Percentiles rank a stretch among this genome's conserved stretches.
These are phyloP conservation scores for Nakazawaea siamensis DNA, from an alignment of 805 yeast genomes.

Conservation along the genomic window DNA sequence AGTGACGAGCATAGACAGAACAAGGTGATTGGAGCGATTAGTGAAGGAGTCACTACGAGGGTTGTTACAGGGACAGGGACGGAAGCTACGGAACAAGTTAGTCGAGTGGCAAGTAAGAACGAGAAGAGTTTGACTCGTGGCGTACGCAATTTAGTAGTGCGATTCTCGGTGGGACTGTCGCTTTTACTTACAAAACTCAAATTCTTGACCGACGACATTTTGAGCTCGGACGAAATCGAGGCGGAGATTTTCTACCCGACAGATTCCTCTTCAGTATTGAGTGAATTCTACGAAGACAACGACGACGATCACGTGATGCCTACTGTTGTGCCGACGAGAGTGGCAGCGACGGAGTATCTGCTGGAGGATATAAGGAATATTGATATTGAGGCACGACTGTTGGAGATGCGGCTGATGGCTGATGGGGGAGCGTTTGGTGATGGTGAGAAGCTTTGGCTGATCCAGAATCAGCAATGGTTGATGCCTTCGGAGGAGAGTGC, in stretches of 20 bases:
- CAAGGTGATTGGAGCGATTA: too few species aligned
- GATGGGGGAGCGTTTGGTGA: slow-evolving; percentile 31
- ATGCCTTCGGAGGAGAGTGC: slow-evolving; percentile 24
- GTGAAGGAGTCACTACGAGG: too few species aligned
- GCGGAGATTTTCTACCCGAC: slow-evolving; percentile 40
- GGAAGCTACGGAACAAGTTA: too few species aligned
- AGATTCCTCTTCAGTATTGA: slow-evolving; percentile 22
- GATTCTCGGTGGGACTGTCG: slow-evolving; percentile 30
- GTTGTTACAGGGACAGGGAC: too few species aligned
- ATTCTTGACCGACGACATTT: slow-evolving; percentile 38
- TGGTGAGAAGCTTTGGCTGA: slow-evolving; percentile 63
- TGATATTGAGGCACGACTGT: slow-evolving; percentile 23
- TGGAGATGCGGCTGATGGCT: slow-evolving; percentile 18
- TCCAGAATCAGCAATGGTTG: slow-evolving; percentile 64
- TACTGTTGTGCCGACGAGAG: slow-evolving; percentile 1
- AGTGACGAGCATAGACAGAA: slow-evolving; percentile 10
- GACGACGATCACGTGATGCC: slow-evolving; percentile 9
- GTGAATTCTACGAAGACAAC: slow-evolving; percentile 19
- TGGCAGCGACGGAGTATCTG: not conserved
- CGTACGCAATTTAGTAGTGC: slow-evolving; percentile 26
- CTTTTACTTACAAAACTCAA: slow-evolving; percentile 26
- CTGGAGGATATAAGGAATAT: slow-evolving; percentile 8
- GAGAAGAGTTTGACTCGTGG: slow-evolving; percentile 10
- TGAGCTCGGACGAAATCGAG: slow-evolving; percentile 39
- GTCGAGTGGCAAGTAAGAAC: too few species aligned